phyloP scores from a whole-genome alignment of 2,329 filamentous ascomycete species.

The Chaetomiaceae sp. region DNA sequence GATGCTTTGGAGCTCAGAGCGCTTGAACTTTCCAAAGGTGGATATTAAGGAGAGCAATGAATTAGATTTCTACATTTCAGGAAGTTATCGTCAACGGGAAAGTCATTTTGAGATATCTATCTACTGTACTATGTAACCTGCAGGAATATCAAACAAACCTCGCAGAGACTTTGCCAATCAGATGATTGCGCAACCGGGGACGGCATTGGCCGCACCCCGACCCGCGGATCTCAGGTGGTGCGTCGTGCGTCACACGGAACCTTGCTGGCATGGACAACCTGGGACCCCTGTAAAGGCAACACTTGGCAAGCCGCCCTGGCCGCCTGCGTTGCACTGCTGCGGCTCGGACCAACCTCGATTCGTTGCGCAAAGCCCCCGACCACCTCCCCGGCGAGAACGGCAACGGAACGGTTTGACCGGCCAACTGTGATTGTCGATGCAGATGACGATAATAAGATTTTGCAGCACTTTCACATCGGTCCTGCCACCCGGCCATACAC shows the following conservation, averaged over 20 bases:
- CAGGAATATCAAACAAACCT: too few species aligned
- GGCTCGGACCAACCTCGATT: conserved; percentile 12
- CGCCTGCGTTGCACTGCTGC: conserved; percentile 2
- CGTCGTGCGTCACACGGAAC: conserved; percentile 9
- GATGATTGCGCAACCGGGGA: not conserved
- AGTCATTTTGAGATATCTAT: too few species aligned
- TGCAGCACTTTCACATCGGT: not conserved
- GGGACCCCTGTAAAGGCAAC: conserved; percentile 12
- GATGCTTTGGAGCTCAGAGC: too few species aligned
- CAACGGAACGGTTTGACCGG: not conserved
- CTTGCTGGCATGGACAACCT: not conserved
- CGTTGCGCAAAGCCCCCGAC: not conserved
- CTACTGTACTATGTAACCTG: too few species aligned
- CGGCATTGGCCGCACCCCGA: too few species aligned
- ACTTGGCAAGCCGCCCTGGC: conserved; percentile 14
- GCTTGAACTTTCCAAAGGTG: too few species aligned
- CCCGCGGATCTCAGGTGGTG: conserved; percentile 5
- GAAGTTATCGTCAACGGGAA: too few species aligned
- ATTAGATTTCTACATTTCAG: too few species aligned
- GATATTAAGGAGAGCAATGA: too few species aligned
- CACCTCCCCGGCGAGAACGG: not conserved
- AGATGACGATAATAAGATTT: not conserved
- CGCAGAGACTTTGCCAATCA: too few species aligned
- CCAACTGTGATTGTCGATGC: not conserved
- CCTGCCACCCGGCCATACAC: not conserved